Evolutionary conservation across 2,329 filamentous ascomycete species (phyloP), one percentile per base, ranked within the genome.

Genomic region (Microsporum audouinii): DNA sequence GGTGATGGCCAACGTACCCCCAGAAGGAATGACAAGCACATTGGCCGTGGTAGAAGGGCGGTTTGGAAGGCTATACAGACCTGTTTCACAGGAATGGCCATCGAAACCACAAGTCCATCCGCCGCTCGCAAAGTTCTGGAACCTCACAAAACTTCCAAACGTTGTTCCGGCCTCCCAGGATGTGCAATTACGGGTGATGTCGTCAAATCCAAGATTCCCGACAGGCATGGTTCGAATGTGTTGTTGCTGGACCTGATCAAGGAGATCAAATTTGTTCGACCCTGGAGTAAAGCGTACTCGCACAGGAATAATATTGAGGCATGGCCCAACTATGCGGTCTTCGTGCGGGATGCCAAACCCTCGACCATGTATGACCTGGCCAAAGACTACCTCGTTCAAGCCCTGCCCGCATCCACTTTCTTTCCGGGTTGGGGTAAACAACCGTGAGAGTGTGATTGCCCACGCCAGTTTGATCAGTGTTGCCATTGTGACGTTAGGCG

Each of bases 301-400:
- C 41, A 85, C 76, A 0, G 84, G 83, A 0, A 83, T 76, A 68
- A 84, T 83, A 67, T 85, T 82, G 78, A 82, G 84, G 60, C 81
- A 83, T 0, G 83, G 82, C 0, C 83, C 84, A 39, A 80, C 75
- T 61, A 85, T 78, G 56, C 74, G 69, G 61, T 82, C 79, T 7
- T 77, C 76, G 62, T 73, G 72, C 17, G 74, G 69, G 1, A 82
- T 72, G 63, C 78, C 78, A 29, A 80, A 76, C 67, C 80, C 81
- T 58, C 83, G 80, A 0, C 84, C 83, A 58, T 78, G 81, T 17
- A 83, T 80, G 1, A 85, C 81, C 66, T 83, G 81, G 57, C 82
- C 82, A 64, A 85, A 85, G 3, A 80, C 75, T 5, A 53, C 49
- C n/a, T 53, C 31, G 2, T 6, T 33, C 49, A 23, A 23, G 17